Evolutionary conservation across 2,329 filamentous ascomycete species (phyloP).

Genomic region (Orbilia ellipsospora): DNA sequence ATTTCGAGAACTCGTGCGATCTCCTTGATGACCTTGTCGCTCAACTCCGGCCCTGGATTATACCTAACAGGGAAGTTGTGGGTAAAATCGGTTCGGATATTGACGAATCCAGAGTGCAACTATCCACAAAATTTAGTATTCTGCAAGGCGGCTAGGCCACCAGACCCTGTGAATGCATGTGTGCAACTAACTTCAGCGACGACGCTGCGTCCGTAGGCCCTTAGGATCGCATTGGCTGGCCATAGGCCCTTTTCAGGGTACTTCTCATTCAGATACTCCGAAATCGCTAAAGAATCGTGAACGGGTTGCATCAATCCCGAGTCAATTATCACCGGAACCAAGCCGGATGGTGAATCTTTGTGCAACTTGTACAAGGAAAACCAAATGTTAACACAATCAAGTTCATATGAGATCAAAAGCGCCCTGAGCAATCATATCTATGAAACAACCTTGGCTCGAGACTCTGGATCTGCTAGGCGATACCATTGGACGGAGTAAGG

Average conservation of each 20-base stretch:
- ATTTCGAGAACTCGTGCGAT: slow-evolving; percentile 29
- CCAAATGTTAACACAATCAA: background rate
- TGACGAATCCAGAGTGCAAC: slow-evolving; percentile 45
- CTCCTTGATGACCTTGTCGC: slow-evolving; percentile 22
- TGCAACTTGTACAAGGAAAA: slow-evolving; percentile 18
- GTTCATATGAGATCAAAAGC: background rate
- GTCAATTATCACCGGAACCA: slow-evolving; percentile 43
- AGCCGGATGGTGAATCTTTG: slow-evolving; percentile 30
- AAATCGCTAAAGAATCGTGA: slow-evolving; percentile 46
- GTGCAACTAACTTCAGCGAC: slow-evolving; percentile 35
- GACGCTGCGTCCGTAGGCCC: slow-evolving; percentile 44
- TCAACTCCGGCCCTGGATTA: slow-evolving; percentile 28
- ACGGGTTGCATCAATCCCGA: slow-evolving; percentile 28
- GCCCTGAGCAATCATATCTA: background rate
- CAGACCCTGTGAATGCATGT: background rate
- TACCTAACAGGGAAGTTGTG: slow-evolving; percentile 52
- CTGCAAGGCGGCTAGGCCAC: no score
- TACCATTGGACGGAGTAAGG: slow-evolving; percentile 44
- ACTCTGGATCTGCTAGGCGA: slow-evolving; percentile 39
- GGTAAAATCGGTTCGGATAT: slow-evolving; percentile 37
- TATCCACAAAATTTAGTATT: background rate
- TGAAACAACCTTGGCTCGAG: slow-evolving; percentile 17
- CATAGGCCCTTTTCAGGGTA: slow-evolving; percentile 42
- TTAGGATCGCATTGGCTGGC: slow-evolving; percentile 19
- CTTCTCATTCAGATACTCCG: slow-evolving; percentile 37